Evolutionary conservation across 257 asterid species (phyloP).

Genomic region (Misopates orontium): DNA sequence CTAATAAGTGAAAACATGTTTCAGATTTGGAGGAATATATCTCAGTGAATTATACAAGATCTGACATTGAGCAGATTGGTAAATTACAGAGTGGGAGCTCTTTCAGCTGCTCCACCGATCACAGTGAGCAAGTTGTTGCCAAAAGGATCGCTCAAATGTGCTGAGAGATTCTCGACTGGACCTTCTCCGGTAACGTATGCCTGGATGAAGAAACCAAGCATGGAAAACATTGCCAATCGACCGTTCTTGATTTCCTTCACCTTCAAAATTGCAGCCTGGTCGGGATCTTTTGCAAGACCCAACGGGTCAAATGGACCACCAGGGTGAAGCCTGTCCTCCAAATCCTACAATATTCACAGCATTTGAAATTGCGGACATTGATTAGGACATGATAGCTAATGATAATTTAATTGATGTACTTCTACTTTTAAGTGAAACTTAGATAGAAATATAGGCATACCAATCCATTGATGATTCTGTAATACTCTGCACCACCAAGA

Average conservation of each 20-base stretch:
- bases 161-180: slow-evolving; percentile 89
- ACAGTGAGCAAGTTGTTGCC: slow-evolving; percentile 97
- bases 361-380: too few species aligned
- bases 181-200: slow-evolving; percentile 94
- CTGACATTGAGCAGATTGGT: background rate
- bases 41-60: slow-evolving; percentile 27
- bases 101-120: slow-evolving; percentile 72
- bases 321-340: slow-evolving; percentile 97
- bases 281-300: slow-evolving; percentile 90
- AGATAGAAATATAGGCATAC: slow-evolving; percentile 31
- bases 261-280: slow-evolving; percentile 90
- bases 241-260: slow-evolving; percentile 98
- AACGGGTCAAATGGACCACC: slow-evolving; percentile 97
- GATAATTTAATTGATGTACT: too few species aligned
- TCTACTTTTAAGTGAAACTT: too few species aligned
- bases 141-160: slow-evolving; percentile 94
- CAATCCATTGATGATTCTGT: slow-evolving; percentile 88
- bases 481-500: slow-evolving; percentile 95
- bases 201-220: slow-evolving; percentile 94
- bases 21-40: slow-evolving; percentile 8
- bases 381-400: too few species aligned
- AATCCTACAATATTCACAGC: slow-evolving; percentile 38
- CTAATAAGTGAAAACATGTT: background rate
- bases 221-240: slow-evolving; percentile 86
- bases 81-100: slow-evolving; percentile 72